phyloP scores from a whole-genome alignment of 257 asterid species.

The Plantago elongata region DNA sequence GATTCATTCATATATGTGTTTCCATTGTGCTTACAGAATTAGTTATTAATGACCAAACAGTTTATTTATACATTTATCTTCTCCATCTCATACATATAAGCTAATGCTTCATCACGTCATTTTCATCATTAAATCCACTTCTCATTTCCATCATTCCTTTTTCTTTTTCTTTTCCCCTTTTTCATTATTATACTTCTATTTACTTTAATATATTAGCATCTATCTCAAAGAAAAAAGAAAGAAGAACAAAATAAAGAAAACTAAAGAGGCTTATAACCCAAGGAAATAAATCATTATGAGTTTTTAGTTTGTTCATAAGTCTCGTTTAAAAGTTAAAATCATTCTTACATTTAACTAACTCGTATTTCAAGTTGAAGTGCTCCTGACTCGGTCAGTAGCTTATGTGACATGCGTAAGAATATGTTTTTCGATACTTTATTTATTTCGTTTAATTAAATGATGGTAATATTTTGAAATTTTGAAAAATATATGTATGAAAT shows the following conservation, averaged over 20 bases:
- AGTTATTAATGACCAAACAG: conserved; percentile 9
- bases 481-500: too few relatives aligned
- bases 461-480: too few relatives aligned
- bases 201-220: neutral
- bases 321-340: too few relatives aligned
- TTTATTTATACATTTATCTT: neutral
- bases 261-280: conserved; percentile 22
- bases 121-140: conserved; percentile 22
- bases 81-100: neutral
- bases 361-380: too few relatives aligned
- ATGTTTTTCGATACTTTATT: too few relatives aligned
- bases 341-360: too few relatives aligned
- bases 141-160: conserved; percentile 4
- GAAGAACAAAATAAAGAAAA: too few relatives aligned
- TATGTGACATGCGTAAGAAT: too few relatives aligned
- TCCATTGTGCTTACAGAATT: conserved; percentile 9
- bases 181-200: neutral
- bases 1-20: neutral
- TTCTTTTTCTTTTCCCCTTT: conserved; percentile 9
- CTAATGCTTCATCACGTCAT: conserved; percentile 1
- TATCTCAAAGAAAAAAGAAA: too few relatives aligned
- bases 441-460: too few relatives aligned
- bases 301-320: too few relatives aligned
- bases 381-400: too few relatives aligned
- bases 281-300: conserved; percentile 20